phyloP scores from a whole-genome alignment of 345 rosid genomes.

The Eucalyptus tenuipes region DNA sequence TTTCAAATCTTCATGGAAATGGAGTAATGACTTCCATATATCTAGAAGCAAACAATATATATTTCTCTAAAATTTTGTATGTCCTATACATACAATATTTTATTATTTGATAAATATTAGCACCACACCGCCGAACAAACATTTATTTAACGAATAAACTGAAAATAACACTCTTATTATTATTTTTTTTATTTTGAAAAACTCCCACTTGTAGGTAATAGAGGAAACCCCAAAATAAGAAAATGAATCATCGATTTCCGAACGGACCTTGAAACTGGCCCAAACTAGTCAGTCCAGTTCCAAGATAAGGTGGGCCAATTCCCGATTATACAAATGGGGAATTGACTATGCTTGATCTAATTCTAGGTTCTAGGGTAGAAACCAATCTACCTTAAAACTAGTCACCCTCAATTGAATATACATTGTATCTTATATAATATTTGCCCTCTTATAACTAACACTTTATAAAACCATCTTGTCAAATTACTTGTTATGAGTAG shows the following conservation, averaged over 20 bases:
- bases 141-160: background rate
- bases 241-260: accelerated
- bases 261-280: accelerated
- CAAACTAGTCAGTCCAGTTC: accelerated
- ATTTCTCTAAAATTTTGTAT: background rate
- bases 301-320: background rate
- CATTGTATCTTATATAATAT: background rate
- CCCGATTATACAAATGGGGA: too few species aligned
- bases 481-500: background rate
- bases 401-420: background rate
- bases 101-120: background rate
- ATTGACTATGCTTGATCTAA: too few species aligned
- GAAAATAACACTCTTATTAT: background rate
- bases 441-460: background rate
- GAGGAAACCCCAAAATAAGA: background rate
- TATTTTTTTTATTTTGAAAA: background rate
- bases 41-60: background rate
- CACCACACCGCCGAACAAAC: background rate
- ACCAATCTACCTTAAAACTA: background rate
- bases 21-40: background rate
- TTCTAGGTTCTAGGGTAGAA: background rate
- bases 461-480: background rate
- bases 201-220: background rate
- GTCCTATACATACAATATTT: background rate
- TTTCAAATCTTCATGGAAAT: background rate